Base-by-base conservation (phyloP, 768 basidiomycete genomes). In the Kwoniella sp. region DNA sequence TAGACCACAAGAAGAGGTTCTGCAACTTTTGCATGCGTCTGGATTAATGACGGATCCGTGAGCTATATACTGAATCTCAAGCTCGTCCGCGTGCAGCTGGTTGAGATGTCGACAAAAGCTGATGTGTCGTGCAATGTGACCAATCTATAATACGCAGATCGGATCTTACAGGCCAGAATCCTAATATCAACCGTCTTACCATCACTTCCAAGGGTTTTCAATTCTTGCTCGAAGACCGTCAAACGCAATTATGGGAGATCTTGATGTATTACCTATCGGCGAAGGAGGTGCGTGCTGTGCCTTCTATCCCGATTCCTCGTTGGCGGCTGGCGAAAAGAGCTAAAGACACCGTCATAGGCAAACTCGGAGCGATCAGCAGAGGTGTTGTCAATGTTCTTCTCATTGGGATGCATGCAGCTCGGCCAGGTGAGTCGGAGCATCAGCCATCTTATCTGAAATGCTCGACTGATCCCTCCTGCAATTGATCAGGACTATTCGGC, bases 191-290 rank as follows among this genome's bases (percentile, higher is more conserved):
- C 24, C 54, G 71, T 7, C 58, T 79, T 9, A 79, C 76, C 9
- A 99, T 99, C 77, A 97, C 94, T 15, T 95, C 92, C 17, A 84
- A 86, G 13, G 96, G 96, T 10, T 98, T 99, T 78, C 95, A 97
- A 76, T 98, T 99, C 77, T 85, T 99, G 51, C 85, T 99, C 24
- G 90, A 96, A 77, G 88, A 93, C 27, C 90, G 95, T 22, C 91
- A 96, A 72, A 90, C 88, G 27, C 96, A 99, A 77, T 82, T 98
- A 19, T 99, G 96, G 96, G 91, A 91, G 75, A 82, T 98, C 33
- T 81, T 99, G 64, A 85, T 97, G 29, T 90, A 92, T 70, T 99
- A 97, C 78, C 82, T 99, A 52, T 85, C 88, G 65, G 86, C 90
- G 82, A 88, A 88, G 24, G 90, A 92, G 85, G 69, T 73, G 63